Percentiles rank a stretch among this genome's conserved stretches.
Evolutionary conservation across 148 eudicot species (phyloP).

Genomic region (Oxyria digyna): DNA sequence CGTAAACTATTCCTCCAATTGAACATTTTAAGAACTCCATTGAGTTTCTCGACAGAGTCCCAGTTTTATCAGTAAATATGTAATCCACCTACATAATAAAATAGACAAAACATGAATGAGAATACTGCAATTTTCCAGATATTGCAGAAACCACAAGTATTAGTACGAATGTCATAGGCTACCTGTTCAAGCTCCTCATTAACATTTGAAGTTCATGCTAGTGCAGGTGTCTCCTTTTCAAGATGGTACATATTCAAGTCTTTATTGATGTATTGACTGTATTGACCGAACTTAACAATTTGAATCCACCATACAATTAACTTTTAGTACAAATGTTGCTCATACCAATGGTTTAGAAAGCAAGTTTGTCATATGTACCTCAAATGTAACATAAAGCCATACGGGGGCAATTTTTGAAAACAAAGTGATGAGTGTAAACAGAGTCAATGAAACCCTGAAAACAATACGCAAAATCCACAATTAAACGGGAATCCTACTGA

Average conservation of each 20-base stretch:
- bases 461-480: no score
- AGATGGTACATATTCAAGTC: conserved; percentile 84
- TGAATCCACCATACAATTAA: conserved; percentile 19
- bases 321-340: background rate
- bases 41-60: no score
- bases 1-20: no score
- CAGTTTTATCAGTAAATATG: no score
- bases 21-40: no score
- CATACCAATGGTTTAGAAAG: background rate
- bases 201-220: conserved; percentile 86
- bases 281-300: conserved; percentile 82
- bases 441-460: no score
- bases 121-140: no score
- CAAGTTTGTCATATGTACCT: conserved; percentile 29
- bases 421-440: no score
- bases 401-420: conserved; percentile 78
- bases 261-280: conserved; percentile 77
- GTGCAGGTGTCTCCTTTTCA: conserved; percentile 78
- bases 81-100: no score
- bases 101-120: no score
- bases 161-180: background rate
- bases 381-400: conserved; percentile 89
- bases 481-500: no score
- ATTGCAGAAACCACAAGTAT: no score
- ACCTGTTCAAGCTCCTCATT: conserved; percentile 99